Evolutionary conservation across 768 basidiomycete species (phyloP), one percentile per base, ranked within the genome.

Genomic region (Arthromyces matolae): DNA sequence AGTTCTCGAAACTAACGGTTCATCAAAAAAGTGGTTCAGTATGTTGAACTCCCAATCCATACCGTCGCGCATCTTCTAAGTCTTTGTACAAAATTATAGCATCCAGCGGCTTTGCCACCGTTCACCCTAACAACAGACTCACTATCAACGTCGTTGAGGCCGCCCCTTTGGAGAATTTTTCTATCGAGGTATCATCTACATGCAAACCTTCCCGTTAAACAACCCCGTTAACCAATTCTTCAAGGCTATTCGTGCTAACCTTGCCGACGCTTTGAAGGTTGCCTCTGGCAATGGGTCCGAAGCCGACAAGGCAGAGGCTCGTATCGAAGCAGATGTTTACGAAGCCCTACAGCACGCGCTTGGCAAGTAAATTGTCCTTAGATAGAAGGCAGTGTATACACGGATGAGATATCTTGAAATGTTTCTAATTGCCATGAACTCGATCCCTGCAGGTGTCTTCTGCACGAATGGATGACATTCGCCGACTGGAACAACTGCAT

Each of bases 61-160:
- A 18, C 34, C 12, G 14, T 19, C 9, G 14, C 19, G 16, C 10
- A 5, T 31, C 4, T 39, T 28, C 12, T 45, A n/a, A 27, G 13
- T 24, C 13, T 31, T 25, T 31, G 22, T 16, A 31, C 19, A 42
- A 16, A 7, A 58, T n/a, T 8, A 7, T 12, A 99, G 96, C 90
- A 27, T 96, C 94, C 45, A 86, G 92, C 49, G 96, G 96, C 45
- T 97, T 99, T 66, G 94, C 96, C 44, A 97, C 89, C 50, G 90
- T 99, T 32, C 96, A 99, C 70, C 92, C 93, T 28, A 93, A 94
- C 72, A 99, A 97, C 79, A 85, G 81, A 56, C 74, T 98, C 51
- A 98, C 96, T 32, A 88, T 99, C 65, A 99, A 98, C 71, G 93
- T 87, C 49, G 85, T 99, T 37, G 96, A 99, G 76, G 96, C 89